Percentiles rank a stretch among this genome's conserved stretches.
Conservation (phyloP, 768 basidiomycete genomes). For the Tricholoma furcatifolium region DNA sequence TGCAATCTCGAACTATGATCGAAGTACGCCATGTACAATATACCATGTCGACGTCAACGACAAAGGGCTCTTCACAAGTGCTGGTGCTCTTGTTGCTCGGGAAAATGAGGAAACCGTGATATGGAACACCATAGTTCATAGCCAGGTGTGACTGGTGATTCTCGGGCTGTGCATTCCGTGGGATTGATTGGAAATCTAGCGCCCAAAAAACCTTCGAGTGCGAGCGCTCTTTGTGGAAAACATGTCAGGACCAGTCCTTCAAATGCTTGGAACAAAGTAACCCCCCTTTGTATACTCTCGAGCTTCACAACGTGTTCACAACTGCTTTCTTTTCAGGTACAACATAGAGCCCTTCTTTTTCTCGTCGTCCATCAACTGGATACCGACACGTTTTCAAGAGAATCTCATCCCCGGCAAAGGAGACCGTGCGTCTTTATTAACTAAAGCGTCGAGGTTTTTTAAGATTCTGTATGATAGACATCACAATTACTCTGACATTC, state of each 20-base stretch:
- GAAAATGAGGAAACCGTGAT: conserved; percentile 26
- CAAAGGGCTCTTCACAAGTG: conserved; percentile 34
- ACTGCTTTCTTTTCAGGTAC: conserved; percentile 31
- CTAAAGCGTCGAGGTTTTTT: background rate
- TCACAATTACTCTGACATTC: conserved; percentile 57
- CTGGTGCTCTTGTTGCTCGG: conserved; percentile 19
- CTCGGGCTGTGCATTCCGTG: background rate
- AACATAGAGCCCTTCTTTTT: conserved; percentile 67
- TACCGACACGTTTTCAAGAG: conserved; percentile 63
- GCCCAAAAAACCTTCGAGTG: conserved; percentile 37
- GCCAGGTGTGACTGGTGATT: conserved; percentile 30
- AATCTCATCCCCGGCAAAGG: conserved; percentile 34
- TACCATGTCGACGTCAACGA: conserved; percentile 40
- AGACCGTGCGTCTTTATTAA: conserved; percentile 43
- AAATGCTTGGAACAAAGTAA: conserved; percentile 60
- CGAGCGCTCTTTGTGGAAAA: conserved; percentile 52
- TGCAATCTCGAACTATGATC: conserved; percentile 32
- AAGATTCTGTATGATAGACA: conserved; percentile 35
- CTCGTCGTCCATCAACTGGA: conserved; percentile 64
- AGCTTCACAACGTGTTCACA: background rate
- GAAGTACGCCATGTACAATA: conserved; percentile 25
- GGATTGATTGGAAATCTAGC: conserved; percentile 15
- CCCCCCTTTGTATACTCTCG: conserved; percentile 16
- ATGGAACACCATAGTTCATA: conserved; percentile 35
- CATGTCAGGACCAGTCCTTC: conserved; percentile 48